A percentile compares a stretch with the other conserved stretches of the same genome.
phyloP scores from a whole-genome alignment of 345 rosid genomes.

The Euphorbia lathyris region DNA sequence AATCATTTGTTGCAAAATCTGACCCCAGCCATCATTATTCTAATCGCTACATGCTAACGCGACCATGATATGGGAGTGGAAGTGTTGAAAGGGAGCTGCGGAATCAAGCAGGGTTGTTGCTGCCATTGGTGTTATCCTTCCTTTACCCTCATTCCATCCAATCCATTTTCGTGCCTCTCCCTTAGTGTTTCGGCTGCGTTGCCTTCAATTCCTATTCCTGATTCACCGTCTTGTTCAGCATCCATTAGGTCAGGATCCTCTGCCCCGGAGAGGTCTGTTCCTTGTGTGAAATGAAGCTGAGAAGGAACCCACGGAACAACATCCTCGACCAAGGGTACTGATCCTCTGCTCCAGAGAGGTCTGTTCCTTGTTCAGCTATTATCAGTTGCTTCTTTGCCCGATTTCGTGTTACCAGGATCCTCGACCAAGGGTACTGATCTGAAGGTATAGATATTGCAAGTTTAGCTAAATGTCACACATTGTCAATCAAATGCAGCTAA shows the following conservation, averaged over 20 bases:
- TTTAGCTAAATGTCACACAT: neutral
- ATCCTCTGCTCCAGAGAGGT: no score
- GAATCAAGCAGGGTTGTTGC: constrained; percentile 57
- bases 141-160: no score
- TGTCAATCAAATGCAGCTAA: neutral
- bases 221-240: constrained; percentile 43
- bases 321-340: no score
- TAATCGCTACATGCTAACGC: constrained; percentile 16
- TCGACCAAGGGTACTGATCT: constrained; percentile 35
- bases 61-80: constrained; percentile 57
- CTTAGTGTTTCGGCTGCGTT: neutral
- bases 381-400: constrained; percentile 19
- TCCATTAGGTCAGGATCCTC: constrained; percentile 43
- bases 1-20: no score
- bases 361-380: no score
- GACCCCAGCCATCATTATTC: neutral
- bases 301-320: constrained; percentile 59
- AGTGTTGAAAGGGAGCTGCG: constrained; percentile 37
- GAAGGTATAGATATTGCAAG: neutral
- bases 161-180: constrained; percentile 17
- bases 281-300: constrained; percentile 15
- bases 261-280: constrained; percentile 1
- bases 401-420: constrained; percentile 9
- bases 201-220: constrained; percentile 56
- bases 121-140: constrained; percentile 41